Evolutionary conservation across 208 protist genomes (phyloP).

Genomic region (Acanthamoeba triangularis): DNA sequence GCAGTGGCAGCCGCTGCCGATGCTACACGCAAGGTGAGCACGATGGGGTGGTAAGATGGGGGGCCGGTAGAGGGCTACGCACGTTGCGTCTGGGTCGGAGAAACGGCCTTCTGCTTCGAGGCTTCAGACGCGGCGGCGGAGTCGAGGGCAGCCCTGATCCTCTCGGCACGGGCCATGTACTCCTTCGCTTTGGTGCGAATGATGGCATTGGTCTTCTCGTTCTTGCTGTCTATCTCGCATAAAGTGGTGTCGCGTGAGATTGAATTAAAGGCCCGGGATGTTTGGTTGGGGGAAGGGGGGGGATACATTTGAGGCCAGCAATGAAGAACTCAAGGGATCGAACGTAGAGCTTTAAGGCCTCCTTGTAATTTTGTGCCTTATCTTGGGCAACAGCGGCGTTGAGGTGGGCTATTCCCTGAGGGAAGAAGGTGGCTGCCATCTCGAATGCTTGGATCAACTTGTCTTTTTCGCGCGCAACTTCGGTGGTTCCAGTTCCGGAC

Average conservation of each 20-base stretch:
- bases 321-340: conserved; percentile 30
- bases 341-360: conserved; percentile 14
- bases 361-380: neutral
- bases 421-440: conserved; percentile 56
- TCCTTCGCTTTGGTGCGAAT: neutral
- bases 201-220: conserved; percentile 3
- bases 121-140: neutral
- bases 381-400: conserved; percentile 21
- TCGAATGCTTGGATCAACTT: neutral
- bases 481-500: no score
- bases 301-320: conserved; percentile 64
- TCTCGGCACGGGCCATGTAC: conserved; percentile 48
- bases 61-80: no score
- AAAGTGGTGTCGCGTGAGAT: no score
- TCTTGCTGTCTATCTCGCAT: conserved; percentile 60
- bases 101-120: neutral
- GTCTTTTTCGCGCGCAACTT: conserved; percentile 11
- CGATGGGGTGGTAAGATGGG: neutral
- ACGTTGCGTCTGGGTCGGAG: no score
- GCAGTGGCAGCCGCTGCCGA: neutral
- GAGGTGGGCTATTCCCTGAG: neutral
- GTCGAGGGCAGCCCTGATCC: conserved; percentile 7
- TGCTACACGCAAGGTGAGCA: neutral
- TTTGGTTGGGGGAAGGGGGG: neutral
- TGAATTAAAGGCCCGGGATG: no score